These are phyloP conservation scores for Trichocomaceae sp. DNA, from an alignment of 2,329 filamentous ascomycete genomes.

Conservation along the genomic window DNA sequence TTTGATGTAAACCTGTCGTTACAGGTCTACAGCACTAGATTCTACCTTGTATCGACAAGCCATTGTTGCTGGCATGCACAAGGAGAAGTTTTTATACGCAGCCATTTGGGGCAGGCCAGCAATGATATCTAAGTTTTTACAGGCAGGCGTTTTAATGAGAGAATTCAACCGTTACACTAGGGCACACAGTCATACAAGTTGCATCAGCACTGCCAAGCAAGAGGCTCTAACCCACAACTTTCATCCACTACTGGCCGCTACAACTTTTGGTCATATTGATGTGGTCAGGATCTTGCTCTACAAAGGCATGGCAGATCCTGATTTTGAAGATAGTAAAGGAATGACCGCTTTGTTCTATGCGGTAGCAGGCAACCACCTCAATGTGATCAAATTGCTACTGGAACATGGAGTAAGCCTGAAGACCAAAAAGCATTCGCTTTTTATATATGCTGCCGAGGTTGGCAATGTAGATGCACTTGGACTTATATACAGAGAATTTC, in stretches of 20 bases:
- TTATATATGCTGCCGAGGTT: neutral
- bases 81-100: neutral
- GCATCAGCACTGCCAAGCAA: neutral
- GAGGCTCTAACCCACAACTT: neutral
- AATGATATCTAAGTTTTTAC: neutral
- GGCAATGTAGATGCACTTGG: neutral
- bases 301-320: neutral
- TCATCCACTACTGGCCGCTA: slow-evolving; percentile 1
- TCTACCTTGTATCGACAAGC: neutral
- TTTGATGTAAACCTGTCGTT: neutral
- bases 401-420: neutral
- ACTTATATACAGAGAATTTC: neutral
- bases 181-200: neutral
- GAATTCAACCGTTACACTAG: neutral
- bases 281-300: neutral
- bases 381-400: neutral
- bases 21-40: neutral
- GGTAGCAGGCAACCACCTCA: neutral
- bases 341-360: neutral
- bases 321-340: neutral
- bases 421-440: neutral
- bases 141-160: neutral
- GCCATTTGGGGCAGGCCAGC: neutral
- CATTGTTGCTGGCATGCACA: neutral
- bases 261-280: neutral